Percentiles rank a stretch among this genome's conserved stretches.
Conservation (phyloP, 2,329 filamentous ascomycete genomes). For the Talaromyces sp. region DNA sequence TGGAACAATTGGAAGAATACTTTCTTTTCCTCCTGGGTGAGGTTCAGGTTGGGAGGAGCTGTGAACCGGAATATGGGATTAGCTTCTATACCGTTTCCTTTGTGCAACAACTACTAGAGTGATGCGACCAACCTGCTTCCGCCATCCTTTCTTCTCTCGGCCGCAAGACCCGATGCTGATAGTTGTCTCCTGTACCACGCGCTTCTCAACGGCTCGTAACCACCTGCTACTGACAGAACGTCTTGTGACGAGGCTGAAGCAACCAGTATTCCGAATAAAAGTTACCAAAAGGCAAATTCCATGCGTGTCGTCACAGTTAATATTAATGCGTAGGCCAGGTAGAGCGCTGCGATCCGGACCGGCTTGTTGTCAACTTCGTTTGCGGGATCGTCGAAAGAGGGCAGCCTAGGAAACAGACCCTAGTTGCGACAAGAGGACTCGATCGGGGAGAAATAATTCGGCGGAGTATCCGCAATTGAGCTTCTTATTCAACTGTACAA, state of each 20-base stretch:
- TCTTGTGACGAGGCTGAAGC: neutral
- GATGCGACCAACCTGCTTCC: conserved; percentile 16
- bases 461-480: neutral
- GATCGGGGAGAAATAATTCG: neutral
- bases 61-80: conserved; percentile 12
- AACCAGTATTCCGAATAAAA: neutral
- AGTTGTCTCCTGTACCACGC: conserved; percentile 9
- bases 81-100: neutral
- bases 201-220: conserved; percentile 1
- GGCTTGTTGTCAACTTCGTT: conserved; percentile 7
- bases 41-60: conserved; percentile 68
- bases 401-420: neutral
- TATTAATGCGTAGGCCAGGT: too few species aligned
- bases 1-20: conserved; percentile 90
- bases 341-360: neutral
- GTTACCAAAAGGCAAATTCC: neutral
- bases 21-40: conserved; percentile 88
- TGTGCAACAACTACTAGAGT: neutral
- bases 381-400: neutral
- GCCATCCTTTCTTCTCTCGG: conserved; percentile 12
- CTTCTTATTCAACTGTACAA: neutral
- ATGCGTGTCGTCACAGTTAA: neutral
- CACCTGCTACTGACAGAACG: neutral
- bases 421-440: neutral
- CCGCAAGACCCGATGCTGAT: neutral